Base-by-base conservation (phyloP, 2,329 filamentous ascomycete genomes). In the Coccinonectria pachysandricola region DNA sequence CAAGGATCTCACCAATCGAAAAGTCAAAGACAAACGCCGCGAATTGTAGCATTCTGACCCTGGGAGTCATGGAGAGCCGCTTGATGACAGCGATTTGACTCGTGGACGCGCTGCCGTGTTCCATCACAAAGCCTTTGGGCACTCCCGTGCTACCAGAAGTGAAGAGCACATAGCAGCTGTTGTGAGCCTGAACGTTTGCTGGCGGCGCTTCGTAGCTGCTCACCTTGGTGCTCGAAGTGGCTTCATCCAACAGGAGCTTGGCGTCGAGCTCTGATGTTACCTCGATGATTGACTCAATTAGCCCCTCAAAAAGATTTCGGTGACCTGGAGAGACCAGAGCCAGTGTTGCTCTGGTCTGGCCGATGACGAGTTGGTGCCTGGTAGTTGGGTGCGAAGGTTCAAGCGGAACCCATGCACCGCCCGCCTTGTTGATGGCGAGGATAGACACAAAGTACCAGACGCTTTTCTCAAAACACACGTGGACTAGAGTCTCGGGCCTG, bases 381-480 rank as follows among this genome's bases (percentile, higher is more conserved):
- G 16, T 13, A 10, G 19, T 15, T 16, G 27, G 27, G n/a, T 29
- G 22, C 2, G 27, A 24, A 6, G 27, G 22, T 9, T 24, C 22
- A 3, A 29, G 7, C 4, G 27, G 27, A 6, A 29, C 27, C 22
- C 27, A 29, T 6, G 27, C 27, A 13, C 11, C 27, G 2, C 21
- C 27, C 2, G 27, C 27, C 17, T 29, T 29, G 14, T 24, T 24
- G 9, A 29, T 29, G 3, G 22, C 27, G 1, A 29, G 27, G 8
- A 29, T 21, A 2, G 27, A 16, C 3, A 29, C 22, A 9, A 29
- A 24, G 11, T 21, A 24, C 27, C 27, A 29, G 8, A 25, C 9
- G 5, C 22, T 24, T 10, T 29, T 29, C 6, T 29, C 27, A 12
- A 29, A 30, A 15, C 28, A 30, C 15, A 30, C 23, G 12, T 30